Conservation (phyloP, 2,329 filamentous ascomycete genomes). For the Byssothecium circinans region DNA sequence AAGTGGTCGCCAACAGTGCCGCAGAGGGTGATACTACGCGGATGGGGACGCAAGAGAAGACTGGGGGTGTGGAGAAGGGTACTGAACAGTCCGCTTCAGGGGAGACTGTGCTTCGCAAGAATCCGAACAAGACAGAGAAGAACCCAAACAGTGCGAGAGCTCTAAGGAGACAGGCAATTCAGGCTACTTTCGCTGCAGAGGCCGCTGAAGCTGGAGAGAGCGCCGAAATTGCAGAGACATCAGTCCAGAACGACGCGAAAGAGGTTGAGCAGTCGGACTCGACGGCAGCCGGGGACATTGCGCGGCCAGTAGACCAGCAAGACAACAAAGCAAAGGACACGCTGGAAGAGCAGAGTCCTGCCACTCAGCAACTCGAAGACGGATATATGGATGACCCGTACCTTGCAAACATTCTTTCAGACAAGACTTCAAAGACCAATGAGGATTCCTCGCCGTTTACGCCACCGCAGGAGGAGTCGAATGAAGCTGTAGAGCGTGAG, state of each 20-base stretch:
- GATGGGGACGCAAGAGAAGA: neutral
- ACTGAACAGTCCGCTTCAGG: neutral
- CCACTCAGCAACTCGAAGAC: neutral
- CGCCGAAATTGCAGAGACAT: too few species aligned
- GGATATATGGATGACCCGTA: constrained; percentile 3
- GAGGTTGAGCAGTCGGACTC: neutral
- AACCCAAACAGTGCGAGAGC: neutral
- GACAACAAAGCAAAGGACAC: neutral
- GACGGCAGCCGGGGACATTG: neutral
- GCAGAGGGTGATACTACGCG: too few species aligned
- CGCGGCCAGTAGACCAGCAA: neutral
- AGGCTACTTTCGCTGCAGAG: neutral
- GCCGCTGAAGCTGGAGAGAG: neutral
- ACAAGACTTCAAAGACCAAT: neutral
- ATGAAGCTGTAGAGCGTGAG: neutral
- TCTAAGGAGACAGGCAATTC: neutral
- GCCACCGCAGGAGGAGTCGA: neutral
- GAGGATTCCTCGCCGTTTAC: neutral
- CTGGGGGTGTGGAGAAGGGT: neutral
- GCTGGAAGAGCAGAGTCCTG: neutral
- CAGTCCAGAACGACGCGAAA: too few species aligned
- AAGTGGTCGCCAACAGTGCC: too few species aligned
- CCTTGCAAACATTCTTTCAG: constrained; percentile 4
- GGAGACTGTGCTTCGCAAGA: neutral
- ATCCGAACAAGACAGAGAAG: neutral